Evolutionary conservation across 805 yeast species (phyloP).

Genomic region (Saccharomycopsis javanensis): DNA sequence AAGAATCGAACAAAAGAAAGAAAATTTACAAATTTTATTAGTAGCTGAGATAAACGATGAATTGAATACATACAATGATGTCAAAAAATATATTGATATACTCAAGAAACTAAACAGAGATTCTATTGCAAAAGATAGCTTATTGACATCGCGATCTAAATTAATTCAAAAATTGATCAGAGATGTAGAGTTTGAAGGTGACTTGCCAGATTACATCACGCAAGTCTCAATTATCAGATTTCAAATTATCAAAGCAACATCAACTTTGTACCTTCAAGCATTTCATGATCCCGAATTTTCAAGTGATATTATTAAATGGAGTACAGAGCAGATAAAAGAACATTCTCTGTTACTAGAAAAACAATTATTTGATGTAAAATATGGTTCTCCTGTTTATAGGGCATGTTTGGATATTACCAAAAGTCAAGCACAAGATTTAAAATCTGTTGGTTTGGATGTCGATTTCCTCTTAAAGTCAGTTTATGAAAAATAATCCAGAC

Average conservation of each 20-base stretch:
- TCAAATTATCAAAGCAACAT: slow-evolving; percentile 50
- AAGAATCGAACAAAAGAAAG: slow-evolving; percentile 28
- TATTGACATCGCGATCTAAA: slow-evolving; percentile 12
- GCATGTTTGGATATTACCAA: slow-evolving; percentile 45
- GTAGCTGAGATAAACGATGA: slow-evolving; percentile 19
- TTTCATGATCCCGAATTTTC: slow-evolving; percentile 31
- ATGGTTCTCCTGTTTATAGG: slow-evolving; percentile 41
- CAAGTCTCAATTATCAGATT: slow-evolving; percentile 57
- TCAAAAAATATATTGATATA: slow-evolving; percentile 13
- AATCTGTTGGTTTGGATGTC: slow-evolving; percentile 60
- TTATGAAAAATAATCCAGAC: slow-evolving; percentile 4
- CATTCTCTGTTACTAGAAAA: slow-evolving; percentile 53
- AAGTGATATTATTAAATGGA: slow-evolving; percentile 68
- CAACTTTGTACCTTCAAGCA: slow-evolving; percentile 41
- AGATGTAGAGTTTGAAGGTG: slow-evolving; percentile 40
- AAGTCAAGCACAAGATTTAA: slow-evolving; percentile 53
- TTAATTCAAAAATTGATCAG: slow-evolving; percentile 16
- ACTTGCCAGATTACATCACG: slow-evolving; percentile 41
- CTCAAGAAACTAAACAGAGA: slow-evolving; percentile 12
- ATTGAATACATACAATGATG: slow-evolving; percentile 13
- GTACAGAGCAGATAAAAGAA: slow-evolving; percentile 49
- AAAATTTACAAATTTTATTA: slow-evolving; percentile 12
- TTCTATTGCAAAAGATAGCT: slow-evolving; percentile 16
- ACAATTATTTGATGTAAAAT: slow-evolving; percentile 55
- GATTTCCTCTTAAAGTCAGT: slow-evolving; percentile 48